These are phyloP conservation scores for Tetragonia tetragonoides DNA, from an alignment of 148 eudicot species.

Conservation along the genomic window DNA sequence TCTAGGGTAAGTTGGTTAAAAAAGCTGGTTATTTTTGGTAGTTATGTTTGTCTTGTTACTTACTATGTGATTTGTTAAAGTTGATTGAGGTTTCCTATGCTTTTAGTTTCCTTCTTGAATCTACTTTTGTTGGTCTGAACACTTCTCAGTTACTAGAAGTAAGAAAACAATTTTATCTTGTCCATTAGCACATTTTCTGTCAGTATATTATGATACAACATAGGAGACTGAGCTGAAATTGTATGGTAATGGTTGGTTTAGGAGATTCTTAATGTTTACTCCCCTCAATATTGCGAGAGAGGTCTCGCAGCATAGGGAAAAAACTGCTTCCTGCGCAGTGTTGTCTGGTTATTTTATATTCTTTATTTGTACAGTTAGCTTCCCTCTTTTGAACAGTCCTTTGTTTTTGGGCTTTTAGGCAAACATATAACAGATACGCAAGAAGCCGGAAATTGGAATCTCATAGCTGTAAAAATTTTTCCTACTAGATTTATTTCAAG, in stretches of 20 bases:
- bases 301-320: neutral
- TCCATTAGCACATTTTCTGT: neutral
- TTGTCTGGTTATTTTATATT: neutral
- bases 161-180: neutral
- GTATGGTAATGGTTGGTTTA: neutral
- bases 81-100: neutral
- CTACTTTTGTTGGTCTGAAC: neutral
- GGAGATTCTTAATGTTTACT: neutral
- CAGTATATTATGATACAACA: neutral
- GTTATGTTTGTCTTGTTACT: neutral
- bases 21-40: neutral
- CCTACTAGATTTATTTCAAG: neutral
- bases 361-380: neutral
- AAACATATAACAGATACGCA: neutral
- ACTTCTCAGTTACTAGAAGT: neutral
- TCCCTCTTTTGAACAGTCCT: neutral
- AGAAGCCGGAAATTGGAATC: neutral
- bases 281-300: neutral
- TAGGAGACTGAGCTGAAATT: neutral
- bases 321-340: neutral
- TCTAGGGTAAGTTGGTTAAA: slow-evolving; percentile 36
- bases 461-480: too few species aligned
- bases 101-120: neutral
- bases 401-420: neutral
- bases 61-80: neutral